Evolutionary conservation across 2,329 filamentous ascomycete species (phyloP), one percentile per base, ranked within the genome.

Genomic region (Cladosporium oxysporum): DNA sequence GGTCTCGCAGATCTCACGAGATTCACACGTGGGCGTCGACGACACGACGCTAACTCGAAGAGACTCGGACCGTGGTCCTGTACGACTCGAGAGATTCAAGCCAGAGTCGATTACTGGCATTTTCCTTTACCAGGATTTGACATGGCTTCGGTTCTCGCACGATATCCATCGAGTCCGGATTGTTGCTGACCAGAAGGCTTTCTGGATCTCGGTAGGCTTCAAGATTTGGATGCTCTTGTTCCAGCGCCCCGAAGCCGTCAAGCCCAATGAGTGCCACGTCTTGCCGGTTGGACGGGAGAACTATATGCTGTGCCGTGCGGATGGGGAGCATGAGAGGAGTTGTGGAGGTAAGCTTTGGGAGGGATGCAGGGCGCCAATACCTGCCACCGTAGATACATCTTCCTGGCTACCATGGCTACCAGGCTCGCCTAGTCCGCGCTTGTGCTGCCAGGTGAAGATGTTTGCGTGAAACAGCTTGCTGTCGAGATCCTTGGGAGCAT

Each of bases 251-350:
- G 14, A 41, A 59, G 57, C 35, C 57, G 14, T 29, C 23, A 26
- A 59, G 37, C 26, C 35, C 52, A 31, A 55, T 26, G 16, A 16
- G 37, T 41, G 23, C 33, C 16, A 41, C 57, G 23, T 47, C 33
- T 11, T 47, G 37, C 21, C 23, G 35, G 4, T n/a, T 5, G 6
- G 57, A 23, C 37, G 21, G 57, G 14, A 26, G 26, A 23, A 23
- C 57, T 59, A 26, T 16, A 59, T 59, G 57, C 57, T 59, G 57
- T 59, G 57, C 55, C 21, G n/a, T 58, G 31, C 55, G 55, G 55
- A 58, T 58, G 49, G 55, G 55, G 55, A 33, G 33, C n/a, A 11
- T 2, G 21, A 28, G 33, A 16, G 33, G 52, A 31, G 28, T 55
- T 31, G 33, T 58, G 33, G 55, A 37, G 29, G 55, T 59, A 59